Percentiles rank a stretch among this genome's conserved stretches.
Conservation (phyloP, 768 basidiomycete genomes). For the Phanerochaete carnosa region DNA sequence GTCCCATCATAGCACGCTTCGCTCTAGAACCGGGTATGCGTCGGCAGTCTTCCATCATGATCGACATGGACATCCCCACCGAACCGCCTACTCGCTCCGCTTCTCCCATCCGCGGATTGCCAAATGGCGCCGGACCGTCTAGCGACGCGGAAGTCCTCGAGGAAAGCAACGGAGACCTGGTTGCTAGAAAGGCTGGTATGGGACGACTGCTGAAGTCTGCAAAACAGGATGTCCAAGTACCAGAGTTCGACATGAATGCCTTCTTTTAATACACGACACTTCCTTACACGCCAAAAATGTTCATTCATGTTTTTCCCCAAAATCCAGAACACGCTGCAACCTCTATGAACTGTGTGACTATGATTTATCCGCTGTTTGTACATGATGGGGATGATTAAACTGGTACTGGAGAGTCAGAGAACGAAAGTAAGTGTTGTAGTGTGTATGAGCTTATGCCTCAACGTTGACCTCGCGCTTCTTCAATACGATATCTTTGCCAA, state of each 20-base stretch:
- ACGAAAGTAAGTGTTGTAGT: background rate
- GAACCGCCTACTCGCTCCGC: slow-evolving; percentile 52
- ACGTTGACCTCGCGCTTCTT: slow-evolving; percentile 82
- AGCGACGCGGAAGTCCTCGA: slow-evolving; percentile 35
- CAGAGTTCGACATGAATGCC: slow-evolving; percentile 84
- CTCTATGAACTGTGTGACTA: slow-evolving; percentile 2
- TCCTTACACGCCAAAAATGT: background rate
- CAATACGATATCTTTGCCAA: slow-evolving; percentile 73
- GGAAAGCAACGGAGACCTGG: slow-evolving; percentile 50
- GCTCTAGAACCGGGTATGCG: slow-evolving; percentile 50
- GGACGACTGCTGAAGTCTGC: slow-evolving; percentile 90
- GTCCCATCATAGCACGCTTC: slow-evolving; percentile 45
- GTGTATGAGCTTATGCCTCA: slow-evolving; percentile 35
- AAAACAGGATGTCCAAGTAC: slow-evolving; percentile 80
- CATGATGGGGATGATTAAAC: background rate
- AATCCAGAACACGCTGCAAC: background rate
- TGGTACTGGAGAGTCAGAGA: background rate
- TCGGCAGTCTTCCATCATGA: slow-evolving; percentile 72
- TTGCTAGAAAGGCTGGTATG: slow-evolving; percentile 67
- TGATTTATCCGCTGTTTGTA: slow-evolving; percentile 1
- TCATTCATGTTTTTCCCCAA: background rate
- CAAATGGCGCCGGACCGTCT: slow-evolving; percentile 2
- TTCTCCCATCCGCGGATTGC: slow-evolving; percentile 39
- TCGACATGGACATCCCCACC: slow-evolving; percentile 82
- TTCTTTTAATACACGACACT: slow-evolving; percentile 46